Evolutionary conservation across 495 filamentous ascomycete genomes (phyloP), one percentile per base, ranked within the genome.

Genomic region (Aspergillus egyptiacus): DNA sequence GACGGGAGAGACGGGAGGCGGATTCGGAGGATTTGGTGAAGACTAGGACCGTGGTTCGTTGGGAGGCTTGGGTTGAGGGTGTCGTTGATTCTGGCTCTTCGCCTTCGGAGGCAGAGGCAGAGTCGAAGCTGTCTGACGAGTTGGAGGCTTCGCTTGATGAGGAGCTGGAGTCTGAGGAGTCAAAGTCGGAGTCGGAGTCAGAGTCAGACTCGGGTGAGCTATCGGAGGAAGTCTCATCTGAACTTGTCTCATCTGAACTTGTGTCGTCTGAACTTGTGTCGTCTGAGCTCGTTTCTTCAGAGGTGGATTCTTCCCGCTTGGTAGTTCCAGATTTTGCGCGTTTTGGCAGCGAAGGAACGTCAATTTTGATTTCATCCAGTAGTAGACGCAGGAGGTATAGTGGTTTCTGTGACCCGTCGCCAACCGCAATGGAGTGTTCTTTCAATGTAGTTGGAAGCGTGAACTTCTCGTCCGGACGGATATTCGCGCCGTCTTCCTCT

Each of bases 11-110:
- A 34, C 93, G 85, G 14, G 83, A 77, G 18, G 91, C 86, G 14
- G 81, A 79, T 62, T 95, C 87, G 58, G 89, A 96, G 45, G 82
- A 89, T 48, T 87, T 87, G 36, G 89, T 90, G 66, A 97, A 97
- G 32, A 97, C 81, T 19, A 98, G 73, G 10, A 84, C 80, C 1
- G 66, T 70, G 10, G 51, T 58, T 3, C 46, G 55, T 2, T 51
- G 15, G 3, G 48, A 11, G 3, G 14, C 17, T n/a, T 43, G 37
- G 37, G 23, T 18, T 25, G 27, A 17, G 9, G 7, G 18, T 36
- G 50, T 46, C 3, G 40, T 36, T 25, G 24, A 19, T 27, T 43
- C 42, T 36, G 39, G 18, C 2, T 24, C 20, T 3, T 39, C 39
- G 5, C 48, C 48, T 18, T 28, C 42, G 25, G 55, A 56, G 8